phyloP scores from a whole-genome alignment of 1,284 basidiomycete species.

The Melampsora larici-populina region DNA sequence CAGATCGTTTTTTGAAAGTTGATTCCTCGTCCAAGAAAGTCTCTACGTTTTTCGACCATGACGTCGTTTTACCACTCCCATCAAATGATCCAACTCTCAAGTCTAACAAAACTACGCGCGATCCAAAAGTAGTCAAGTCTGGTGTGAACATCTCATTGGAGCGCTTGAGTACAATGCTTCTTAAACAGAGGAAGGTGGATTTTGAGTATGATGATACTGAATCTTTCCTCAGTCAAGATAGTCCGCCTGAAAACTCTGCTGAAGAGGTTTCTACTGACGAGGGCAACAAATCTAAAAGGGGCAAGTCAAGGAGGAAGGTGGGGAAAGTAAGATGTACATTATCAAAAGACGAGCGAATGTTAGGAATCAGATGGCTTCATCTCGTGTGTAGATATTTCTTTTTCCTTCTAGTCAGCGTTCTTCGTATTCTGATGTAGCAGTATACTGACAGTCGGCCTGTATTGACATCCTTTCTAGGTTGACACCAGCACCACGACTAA shows the following conservation, averaged over 20 bases:
- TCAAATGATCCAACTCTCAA: too few species aligned
- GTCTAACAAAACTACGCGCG: too few species aligned
- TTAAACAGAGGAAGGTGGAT: slow-evolving; percentile 32
- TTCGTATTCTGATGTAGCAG: background rate
- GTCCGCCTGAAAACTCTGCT: background rate
- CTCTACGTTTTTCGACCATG: too few species aligned
- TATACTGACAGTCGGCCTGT: background rate
- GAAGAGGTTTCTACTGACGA: background rate
- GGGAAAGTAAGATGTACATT: slow-evolving; percentile 38
- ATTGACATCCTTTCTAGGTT: slow-evolving; percentile 2
- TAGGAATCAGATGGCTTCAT: slow-evolving; percentile 39
- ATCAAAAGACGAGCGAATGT: slow-evolving; percentile 16
- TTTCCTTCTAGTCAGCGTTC: background rate
- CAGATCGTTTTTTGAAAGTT: too few species aligned
- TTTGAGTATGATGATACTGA: slow-evolving; percentile 3
- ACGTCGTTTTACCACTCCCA: too few species aligned
- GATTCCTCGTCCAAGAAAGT: too few species aligned
- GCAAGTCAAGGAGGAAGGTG: background rate
- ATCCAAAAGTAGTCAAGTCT: too few species aligned
- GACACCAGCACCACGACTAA: slow-evolving; percentile 29
- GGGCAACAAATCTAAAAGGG: background rate
- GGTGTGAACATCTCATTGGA: background rate
- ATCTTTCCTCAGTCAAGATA: background rate
- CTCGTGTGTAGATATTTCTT: slow-evolving; percentile 6
- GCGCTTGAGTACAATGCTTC: slow-evolving; percentile 33